These are phyloP conservation scores for Pluteus cervinus DNA, from an alignment of 768 basidiomycete genomes.

Conservation along the genomic window DNA sequence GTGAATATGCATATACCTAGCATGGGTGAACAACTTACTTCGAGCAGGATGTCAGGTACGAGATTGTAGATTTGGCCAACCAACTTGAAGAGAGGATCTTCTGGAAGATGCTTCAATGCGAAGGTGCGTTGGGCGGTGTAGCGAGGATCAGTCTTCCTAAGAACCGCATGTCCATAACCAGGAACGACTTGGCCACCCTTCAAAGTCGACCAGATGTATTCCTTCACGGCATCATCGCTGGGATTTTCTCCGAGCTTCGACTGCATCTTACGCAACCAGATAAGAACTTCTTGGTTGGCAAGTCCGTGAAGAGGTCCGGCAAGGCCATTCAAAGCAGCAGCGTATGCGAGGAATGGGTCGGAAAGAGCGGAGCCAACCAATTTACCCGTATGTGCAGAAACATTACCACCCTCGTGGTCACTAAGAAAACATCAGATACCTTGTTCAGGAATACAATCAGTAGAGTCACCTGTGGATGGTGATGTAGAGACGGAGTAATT, in stretches of 20 bases:
- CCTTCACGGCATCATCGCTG: constrained; percentile 80
- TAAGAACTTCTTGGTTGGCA: constrained; percentile 94
- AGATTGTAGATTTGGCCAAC: constrained; percentile 85
- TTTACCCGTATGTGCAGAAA: constrained; percentile 92
- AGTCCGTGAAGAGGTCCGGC: constrained; percentile 97
- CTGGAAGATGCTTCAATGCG: constrained; percentile 75
- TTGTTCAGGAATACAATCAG: constrained; percentile 1
- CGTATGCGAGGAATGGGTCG: constrained; percentile 94
- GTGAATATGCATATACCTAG: too few species aligned
- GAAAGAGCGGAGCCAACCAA: constrained; percentile 93
- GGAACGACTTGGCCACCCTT: constrained; percentile 93
- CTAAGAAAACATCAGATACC: constrained; percentile 22
- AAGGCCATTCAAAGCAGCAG: constrained; percentile 90
- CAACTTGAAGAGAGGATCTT: constrained; percentile 91
- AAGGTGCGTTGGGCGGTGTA: constrained; percentile 90
- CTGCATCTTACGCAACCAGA: constrained; percentile 96
- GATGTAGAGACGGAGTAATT: constrained; percentile 92
- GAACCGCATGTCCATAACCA: constrained; percentile 83
- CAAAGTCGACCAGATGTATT: constrained; percentile 93
- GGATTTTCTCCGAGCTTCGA: constrained; percentile 79
- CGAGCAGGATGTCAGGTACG: constrained; percentile 85
- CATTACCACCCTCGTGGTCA: constrained; percentile 98
- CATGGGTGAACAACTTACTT: constrained; percentile 33
- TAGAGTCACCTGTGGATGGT: constrained; percentile 79
- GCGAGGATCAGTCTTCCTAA: constrained; percentile 89